Conservation (phyloP, 108 stramenopile species). For the Cyclostephanos tholiformis region DNA sequence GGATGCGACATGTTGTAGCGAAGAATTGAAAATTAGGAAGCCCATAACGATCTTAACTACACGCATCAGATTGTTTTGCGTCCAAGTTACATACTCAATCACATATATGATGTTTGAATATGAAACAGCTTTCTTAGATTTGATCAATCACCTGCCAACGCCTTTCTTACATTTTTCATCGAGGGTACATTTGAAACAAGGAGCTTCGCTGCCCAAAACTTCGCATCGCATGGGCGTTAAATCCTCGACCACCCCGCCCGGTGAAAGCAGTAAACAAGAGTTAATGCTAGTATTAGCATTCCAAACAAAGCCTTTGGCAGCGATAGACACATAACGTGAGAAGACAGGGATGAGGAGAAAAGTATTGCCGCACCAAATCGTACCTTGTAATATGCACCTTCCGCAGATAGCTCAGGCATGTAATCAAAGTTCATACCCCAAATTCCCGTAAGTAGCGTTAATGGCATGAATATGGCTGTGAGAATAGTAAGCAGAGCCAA, state of each 20-base stretch:
- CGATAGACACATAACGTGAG: background rate
- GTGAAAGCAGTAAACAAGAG: slow-evolving; percentile 48
- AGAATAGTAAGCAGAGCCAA: slow-evolving; percentile 52
- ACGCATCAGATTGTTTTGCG: too few relatives aligned
- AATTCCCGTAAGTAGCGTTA: slow-evolving; percentile 53
- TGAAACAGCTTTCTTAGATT: too few relatives aligned
- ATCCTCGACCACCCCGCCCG: slow-evolving; percentile 38
- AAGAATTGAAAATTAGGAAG: background rate
- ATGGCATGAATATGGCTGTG: slow-evolving; percentile 58
- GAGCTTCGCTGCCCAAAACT: background rate
- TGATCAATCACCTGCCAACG: slow-evolving; percentile 29
- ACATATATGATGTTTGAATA: background rate
- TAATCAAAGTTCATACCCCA: slow-evolving; percentile 64
- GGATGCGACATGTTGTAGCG: too few relatives aligned
- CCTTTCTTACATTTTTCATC: slow-evolving; percentile 42
- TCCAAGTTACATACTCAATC: background rate
- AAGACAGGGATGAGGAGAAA: background rate
- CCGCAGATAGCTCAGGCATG: slow-evolving; percentile 50
- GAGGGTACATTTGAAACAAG: slow-evolving; percentile 47
- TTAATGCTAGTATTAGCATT: slow-evolving; percentile 39
- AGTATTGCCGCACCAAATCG: background rate
- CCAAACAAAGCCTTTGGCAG: slow-evolving; percentile 14
- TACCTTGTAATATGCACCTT: slow-evolving; percentile 44
- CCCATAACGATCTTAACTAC: background rate
- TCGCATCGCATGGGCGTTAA: background rate